Evolutionary conservation across 352 stramenopile genomes (phyloP), one percentile per base, ranked within the genome.

Genomic region (Phytophthora nicotianae): DNA sequence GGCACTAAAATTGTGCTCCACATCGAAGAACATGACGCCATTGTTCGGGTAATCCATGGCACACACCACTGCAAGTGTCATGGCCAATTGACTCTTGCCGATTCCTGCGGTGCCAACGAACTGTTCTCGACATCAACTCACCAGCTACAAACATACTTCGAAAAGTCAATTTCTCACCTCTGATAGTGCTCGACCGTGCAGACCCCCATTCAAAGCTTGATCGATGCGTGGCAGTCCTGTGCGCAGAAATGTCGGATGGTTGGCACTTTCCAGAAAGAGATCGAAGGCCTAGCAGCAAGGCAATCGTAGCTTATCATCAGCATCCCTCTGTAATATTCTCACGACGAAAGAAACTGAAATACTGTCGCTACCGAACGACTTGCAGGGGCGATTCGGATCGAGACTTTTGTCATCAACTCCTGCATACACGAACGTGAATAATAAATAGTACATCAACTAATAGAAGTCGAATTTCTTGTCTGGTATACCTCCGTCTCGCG

Each of bases 1-100:
- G 23, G 79, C 79, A 46, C 80, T 91, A 35, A 93, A 90, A 50
- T 88, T 89, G 46, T 83, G 77, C 41, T 90, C 83, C 4, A 72
- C 76, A 43, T 95, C 83, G 42, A 92, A 78, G 58, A 86, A 95
- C 48, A 95, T 45, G 19, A 93, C 74, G 0, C 52, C 62, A 14
- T 71, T 66, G 4, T 86, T 63, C 4, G 72, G 73, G 56, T 92
- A 88, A 53, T 93, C 79, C 49, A 89, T 61, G 6, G 77, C 75
- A 45, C 83, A 93, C 13, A 77, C 62, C 38, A 91, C 83, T 2
- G 83, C 79, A 23, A 95, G 68, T n/a, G 80, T 89, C 81, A 93
- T 90, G 16, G 71, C 75, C 17, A 79, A 51, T 62, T 95, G 86
- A 41, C 75, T 88, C 62, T 95, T 95, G 38, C 86, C 86, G 26